Base-by-base conservation (phyloP, 1,284 basidiomycete genomes). In the Malassezia vespertilionis region DNA sequence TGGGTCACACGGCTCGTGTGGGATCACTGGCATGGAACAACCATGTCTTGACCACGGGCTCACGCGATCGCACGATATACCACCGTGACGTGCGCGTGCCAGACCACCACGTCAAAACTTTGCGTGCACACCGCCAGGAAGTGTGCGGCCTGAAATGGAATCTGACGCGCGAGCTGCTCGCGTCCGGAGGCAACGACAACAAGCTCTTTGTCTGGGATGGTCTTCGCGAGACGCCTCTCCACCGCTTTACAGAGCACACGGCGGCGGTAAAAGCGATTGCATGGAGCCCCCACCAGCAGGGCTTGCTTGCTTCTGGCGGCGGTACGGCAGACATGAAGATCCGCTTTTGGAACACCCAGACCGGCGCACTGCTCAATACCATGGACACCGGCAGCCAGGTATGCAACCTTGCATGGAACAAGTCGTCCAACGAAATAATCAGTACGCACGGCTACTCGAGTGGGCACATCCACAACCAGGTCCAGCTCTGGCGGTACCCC, bases 401-500 rank as follows among this genome's bases (percentile, higher is more conserved):
- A 31, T 96, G 91, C 75, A 96, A 96, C 72, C 79, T 96, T 40
- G 86, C 88, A 58, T 96, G 90, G 89, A 91, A 87, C 4, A 76
- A 84, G 45, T 71, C 86, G 20, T 89, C 89, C 14, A 91, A 96
- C 67, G 91, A 97, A 73, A 79, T 97, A 27, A 89, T 97, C 26
- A 93, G 88, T 11, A 97, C 91, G 2, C 91, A 97, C 65, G 91
- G 93, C 1, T 97, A 90, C 75, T 91, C 87, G 17, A 85, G 82
- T 5, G 88, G 86, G 2, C 82, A 85, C 0, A 82, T 90, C 5
- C 89, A 95, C 72, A 96, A 97, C 72, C 91, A 97, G 72, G 91
- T 97, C 46, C 90, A 88, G 66, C 86, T 97, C 57, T 97, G 91
- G 91, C 84, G 84, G 66, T 96, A 96, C 72, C 93, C 91, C 0